These are phyloP conservation scores for Xylaria telfairii DNA, from an alignment of 495 filamentous ascomycete species.

Conservation along the genomic window DNA sequence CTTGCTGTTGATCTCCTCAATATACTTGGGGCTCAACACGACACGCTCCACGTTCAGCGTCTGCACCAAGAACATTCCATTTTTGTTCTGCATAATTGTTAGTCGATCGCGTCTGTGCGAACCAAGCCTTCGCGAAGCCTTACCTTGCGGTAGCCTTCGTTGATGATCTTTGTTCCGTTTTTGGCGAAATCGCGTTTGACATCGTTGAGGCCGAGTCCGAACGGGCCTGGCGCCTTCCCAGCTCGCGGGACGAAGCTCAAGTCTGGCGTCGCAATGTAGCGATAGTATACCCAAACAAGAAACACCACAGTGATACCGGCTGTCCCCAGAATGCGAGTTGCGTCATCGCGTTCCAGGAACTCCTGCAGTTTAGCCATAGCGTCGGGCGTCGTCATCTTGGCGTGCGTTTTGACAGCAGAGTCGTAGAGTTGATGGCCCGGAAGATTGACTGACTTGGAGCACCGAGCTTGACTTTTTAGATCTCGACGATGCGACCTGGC, in stretches of 20 bases:
- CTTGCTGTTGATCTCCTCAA: conserved; percentile 31
- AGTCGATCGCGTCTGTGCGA: neutral
- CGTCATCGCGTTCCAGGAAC: conserved; percentile 23
- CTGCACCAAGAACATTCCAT: conserved; percentile 30
- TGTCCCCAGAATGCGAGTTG: conserved; percentile 13
- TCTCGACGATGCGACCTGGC: conserved; percentile 8
- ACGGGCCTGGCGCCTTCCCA: conserved; percentile 24
- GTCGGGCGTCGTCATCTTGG: conserved; percentile 16
- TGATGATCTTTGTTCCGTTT: conserved; percentile 29
- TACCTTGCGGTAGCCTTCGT: conserved; percentile 27
- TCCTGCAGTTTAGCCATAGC: conserved; percentile 8
- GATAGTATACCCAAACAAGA: conserved; percentile 22
- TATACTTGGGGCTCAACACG: conserved; percentile 32
- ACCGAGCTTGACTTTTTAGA: conserved; percentile 21
- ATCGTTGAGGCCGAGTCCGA: conserved; percentile 26
- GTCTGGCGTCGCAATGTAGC: conserved; percentile 18
- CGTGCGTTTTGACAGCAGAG: neutral
- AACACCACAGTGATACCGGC: conserved; percentile 21
- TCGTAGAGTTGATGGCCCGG: conserved; percentile 4
- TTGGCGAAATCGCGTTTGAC: conserved; percentile 30
- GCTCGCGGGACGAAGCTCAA: conserved; percentile 25
- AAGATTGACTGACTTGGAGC: conserved; percentile 8
- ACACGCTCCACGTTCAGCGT: conserved; percentile 30
- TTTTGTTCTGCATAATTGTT: conserved; percentile 24
- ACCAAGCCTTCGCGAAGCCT: neutral